Conservation (phyloP, 208 protist species). For the Vickermania spadyakhi region DNA sequence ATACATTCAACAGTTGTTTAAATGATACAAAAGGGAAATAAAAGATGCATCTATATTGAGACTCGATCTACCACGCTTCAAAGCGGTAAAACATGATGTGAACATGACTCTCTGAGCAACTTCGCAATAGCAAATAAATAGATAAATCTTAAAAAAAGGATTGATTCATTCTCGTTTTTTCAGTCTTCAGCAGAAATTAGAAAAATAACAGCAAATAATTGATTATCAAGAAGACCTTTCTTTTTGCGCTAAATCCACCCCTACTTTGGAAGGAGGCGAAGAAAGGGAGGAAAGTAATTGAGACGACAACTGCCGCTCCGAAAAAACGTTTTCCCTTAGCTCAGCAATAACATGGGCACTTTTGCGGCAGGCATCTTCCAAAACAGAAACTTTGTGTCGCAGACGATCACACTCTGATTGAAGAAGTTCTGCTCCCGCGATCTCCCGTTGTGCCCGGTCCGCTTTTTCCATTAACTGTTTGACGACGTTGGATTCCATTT, state of each 20-base stretch:
- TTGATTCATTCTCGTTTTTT: neutral
- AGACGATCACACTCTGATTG: conserved; percentile 3
- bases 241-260: neutral
- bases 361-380: conserved; percentile 41
- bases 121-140: conserved; percentile 4
- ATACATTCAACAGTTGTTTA: too few relatives aligned
- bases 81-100: too few relatives aligned
- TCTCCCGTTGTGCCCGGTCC: neutral
- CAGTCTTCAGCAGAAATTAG: neutral
- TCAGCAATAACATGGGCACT: conserved; percentile 51
- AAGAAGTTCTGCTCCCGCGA: neutral
- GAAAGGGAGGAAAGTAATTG: neutral
- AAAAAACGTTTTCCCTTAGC: conserved; percentile 45
- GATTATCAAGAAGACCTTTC: neutral
- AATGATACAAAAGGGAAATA: too few relatives aligned
- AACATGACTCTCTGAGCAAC: too few relatives aligned
- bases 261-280: too few relatives aligned
- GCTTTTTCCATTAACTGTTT: conserved; percentile 8
- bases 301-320: conserved; percentile 7
- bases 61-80: too few relatives aligned
- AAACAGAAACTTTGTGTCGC: conserved; percentile 19
- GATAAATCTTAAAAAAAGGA: neutral
- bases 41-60: too few relatives aligned
- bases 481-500: conserved; percentile 15
- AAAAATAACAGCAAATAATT: neutral